A percentile compares a stretch with the other conserved stretches of the same genome.
Evolutionary conservation across 1,284 basidiomycete species (phyloP).

Genomic region (Heterobasidion irregulare): DNA sequence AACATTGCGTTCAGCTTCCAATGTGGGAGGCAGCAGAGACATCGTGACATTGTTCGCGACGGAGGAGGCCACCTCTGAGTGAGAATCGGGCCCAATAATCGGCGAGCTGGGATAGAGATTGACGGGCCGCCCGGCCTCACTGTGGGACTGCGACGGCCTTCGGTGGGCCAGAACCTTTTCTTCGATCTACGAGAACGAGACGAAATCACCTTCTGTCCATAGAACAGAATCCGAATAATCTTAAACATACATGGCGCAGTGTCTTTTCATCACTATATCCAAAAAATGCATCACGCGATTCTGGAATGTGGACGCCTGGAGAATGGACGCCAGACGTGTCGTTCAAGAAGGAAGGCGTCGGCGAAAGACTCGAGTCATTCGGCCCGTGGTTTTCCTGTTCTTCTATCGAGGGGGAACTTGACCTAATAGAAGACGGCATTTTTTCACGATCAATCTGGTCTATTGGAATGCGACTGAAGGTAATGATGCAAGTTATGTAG

Average conservation of each 20-base stretch:
- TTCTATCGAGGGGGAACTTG: too few relatives aligned
- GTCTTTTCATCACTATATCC: slow-evolving; percentile 70
- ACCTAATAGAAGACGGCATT: too few relatives aligned
- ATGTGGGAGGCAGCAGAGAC: slow-evolving; percentile 24
- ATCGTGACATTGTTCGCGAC: slow-evolving; percentile 31
- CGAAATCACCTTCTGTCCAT: not conserved
- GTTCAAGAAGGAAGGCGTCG: not conserved
- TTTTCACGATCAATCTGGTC: too few relatives aligned
- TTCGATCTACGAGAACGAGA: slow-evolving; percentile 46
- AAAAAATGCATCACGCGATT: slow-evolving; percentile 63
- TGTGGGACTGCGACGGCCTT: slow-evolving; percentile 28
- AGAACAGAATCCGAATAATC: not conserved
- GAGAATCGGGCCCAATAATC: slow-evolving; percentile 23
- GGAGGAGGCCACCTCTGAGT: slow-evolving; percentile 31
- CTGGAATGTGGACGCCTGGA: slow-evolving; percentile 40
- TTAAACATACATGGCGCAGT: slow-evolving; percentile 53
- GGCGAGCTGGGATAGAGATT: not conserved
- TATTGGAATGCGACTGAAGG: too few relatives aligned
- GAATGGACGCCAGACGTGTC: slow-evolving; percentile 4
- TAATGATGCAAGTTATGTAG: too few relatives aligned
- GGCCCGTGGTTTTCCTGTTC: too few relatives aligned
- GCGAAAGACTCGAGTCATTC: not conserved
- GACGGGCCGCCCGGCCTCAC: slow-evolving; percentile 22
- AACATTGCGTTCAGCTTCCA: not conserved
- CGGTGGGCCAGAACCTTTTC: slow-evolving; percentile 62